A percentile compares a stretch with the other conserved stretches of the same genome.
phyloP scores from a whole-genome alignment of 371 early-diverging fungal genomes.

The Phascolomyces articulosus region DNA sequence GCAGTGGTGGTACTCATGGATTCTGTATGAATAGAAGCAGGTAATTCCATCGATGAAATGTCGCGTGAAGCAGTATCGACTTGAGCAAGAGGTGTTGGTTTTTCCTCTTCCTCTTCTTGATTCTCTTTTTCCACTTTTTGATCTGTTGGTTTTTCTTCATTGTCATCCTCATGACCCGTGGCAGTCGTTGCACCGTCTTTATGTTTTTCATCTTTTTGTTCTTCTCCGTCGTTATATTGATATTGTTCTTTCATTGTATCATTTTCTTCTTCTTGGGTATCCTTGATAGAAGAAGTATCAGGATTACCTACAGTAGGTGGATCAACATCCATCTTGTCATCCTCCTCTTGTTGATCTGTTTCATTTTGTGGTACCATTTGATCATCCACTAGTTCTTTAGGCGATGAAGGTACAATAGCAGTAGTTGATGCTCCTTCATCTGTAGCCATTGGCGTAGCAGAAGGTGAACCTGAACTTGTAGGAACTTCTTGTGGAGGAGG shows the following conservation, averaged over 20 bases:
- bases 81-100: neutral
- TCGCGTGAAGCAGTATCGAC: conserved; percentile 8
- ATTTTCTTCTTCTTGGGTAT: neutral
- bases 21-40: conserved; percentile 9
- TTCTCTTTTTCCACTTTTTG: no score
- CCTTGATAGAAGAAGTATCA: neutral
- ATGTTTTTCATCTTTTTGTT: neutral
- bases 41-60: conserved; percentile 12
- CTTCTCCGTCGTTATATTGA: neutral
- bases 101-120: neutral
- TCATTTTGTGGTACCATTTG: conserved; percentile 7
- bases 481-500: neutral
- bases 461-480: no score
- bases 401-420: neutral
- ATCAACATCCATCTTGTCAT: conserved; percentile 9
- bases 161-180: no score
- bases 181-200: neutral
- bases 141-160: no score
- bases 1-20: neutral
- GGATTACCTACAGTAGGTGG: neutral
- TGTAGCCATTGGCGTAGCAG: neutral
- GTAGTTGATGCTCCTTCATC: neutral
- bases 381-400: neutral
- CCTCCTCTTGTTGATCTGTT: no score
- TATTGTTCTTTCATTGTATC: neutral